These are phyloP conservation scores for Paspalum vaginatum DNA, from an alignment of 176 grass and related monocot species.

Conservation along the genomic window DNA sequence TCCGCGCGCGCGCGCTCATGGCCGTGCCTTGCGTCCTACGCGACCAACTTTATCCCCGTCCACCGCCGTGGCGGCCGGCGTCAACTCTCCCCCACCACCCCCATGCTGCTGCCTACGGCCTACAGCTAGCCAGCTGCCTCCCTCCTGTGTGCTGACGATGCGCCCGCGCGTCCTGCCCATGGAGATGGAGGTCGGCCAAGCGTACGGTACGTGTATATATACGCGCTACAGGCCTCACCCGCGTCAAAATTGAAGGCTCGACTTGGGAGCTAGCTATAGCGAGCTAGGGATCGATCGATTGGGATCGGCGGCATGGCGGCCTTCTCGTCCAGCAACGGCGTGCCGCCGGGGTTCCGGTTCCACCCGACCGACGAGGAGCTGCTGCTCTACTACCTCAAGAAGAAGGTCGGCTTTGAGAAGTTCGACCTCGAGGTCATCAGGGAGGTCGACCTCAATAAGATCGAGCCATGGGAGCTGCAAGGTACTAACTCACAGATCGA, in stretches of 20 bases:
- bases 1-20: slow-evolving; percentile 43
- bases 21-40: slow-evolving; percentile 76
- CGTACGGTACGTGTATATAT: slow-evolving; percentile 12
- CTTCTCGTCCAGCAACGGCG: slow-evolving; percentile 84
- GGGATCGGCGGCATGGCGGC: slow-evolving; percentile 36
- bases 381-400: slow-evolving; percentile 95
- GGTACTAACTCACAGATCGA: no score
- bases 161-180: slow-evolving; percentile 24
- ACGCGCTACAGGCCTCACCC: slow-evolving; percentile 47
- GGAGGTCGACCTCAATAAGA: slow-evolving; percentile 98
- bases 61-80: slow-evolving; percentile 88
- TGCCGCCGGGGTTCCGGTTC: slow-evolving; percentile 97
- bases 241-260: slow-evolving; percentile 48
- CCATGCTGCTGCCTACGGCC: background rate
- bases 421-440: slow-evolving; percentile 94
- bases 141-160: slow-evolving; percentile 22
- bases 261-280: background rate
- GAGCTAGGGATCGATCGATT: background rate
- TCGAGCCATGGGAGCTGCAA: slow-evolving; percentile 99
- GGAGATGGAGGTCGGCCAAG: slow-evolving; percentile 11
- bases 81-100: slow-evolving; percentile 57
- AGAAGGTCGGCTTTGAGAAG: slow-evolving; percentile 91
- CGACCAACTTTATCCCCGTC: slow-evolving; percentile 72
- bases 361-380: slow-evolving; percentile 98
- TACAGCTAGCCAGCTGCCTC: slow-evolving; percentile 14